These are phyloP conservation scores for Fragaria ananassa DNA, from an alignment of 306 rosid species.

Conservation along the genomic window DNA sequence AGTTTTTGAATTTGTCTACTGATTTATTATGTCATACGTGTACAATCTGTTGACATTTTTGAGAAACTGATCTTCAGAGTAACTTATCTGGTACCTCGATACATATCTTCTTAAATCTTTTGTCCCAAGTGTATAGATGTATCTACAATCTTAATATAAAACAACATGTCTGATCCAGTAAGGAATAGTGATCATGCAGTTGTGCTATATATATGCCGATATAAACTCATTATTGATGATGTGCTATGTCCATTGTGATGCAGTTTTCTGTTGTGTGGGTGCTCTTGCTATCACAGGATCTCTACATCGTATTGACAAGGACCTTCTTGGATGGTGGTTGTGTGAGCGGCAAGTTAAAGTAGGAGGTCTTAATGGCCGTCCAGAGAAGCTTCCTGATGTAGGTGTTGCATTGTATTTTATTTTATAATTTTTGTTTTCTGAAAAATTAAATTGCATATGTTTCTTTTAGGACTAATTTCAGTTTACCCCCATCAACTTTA, in stretches of 20 bases:
- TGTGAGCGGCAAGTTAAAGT: slow-evolving; percentile 88
- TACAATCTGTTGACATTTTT: not conserved
- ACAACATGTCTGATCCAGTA: not conserved
- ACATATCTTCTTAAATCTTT: not conserved
- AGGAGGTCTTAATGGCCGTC: slow-evolving; percentile 92
- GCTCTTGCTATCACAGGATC: slow-evolving; percentile 90
- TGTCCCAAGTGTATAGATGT: not conserved
- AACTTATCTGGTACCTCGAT: not conserved
- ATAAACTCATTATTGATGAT: not conserved
- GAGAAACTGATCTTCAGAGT: not conserved
- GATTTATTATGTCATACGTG: not conserved
- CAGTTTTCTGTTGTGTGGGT: slow-evolving; percentile 95
- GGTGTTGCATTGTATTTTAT: slow-evolving; percentile 18
- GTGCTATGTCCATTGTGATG: slow-evolving; percentile 27
- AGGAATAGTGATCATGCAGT: not conserved
- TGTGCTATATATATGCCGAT: not conserved
- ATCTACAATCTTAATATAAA: not conserved
- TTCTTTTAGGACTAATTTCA: not conserved
- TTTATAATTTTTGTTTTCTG: too few species aligned
- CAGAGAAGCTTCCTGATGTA: slow-evolving; percentile 89
- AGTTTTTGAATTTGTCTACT: not conserved
- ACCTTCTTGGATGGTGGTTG: slow-evolving; percentile 93
- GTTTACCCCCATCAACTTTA: too few species aligned
- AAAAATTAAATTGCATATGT: slow-evolving; percentile 4
- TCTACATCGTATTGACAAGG: slow-evolving; percentile 74